Evolutionary conservation across 768 basidiomycete species (phyloP).

Genomic region (Suillus fuscotomentosus): DNA sequence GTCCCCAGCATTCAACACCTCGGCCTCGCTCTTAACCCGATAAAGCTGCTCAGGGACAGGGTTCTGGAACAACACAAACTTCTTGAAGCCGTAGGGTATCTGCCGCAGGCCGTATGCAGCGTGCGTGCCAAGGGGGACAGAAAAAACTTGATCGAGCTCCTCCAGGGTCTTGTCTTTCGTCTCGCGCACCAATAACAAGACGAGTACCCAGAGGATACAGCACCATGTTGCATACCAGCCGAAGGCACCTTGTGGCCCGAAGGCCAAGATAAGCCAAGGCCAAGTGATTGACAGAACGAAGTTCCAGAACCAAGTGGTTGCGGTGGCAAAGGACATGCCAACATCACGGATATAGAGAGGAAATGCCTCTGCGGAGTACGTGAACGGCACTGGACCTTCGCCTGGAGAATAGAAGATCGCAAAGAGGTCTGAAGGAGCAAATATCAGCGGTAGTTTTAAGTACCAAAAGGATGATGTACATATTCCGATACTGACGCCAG

Average conservation of each 20-base stretch:
- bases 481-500: conserved; percentile 50
- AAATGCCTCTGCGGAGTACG: conserved; percentile 91
- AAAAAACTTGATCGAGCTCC: conserved; percentile 51
- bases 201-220: conserved; percentile 51
- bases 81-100: conserved; percentile 51
- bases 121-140: conserved; percentile 51
- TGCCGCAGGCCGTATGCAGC: conserved; percentile 59
- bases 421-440: conserved; percentile 40
- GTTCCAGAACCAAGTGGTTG: conserved; percentile 60
- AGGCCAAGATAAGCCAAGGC: conserved; percentile 61
- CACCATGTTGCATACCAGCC: conserved; percentile 69
- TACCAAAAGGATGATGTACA: conserved; percentile 22
- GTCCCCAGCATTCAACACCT: conserved; percentile 6
- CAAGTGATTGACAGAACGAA: conserved; percentile 69
- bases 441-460: conserved; percentile 7
- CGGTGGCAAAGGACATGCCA: conserved; percentile 73
- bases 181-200: conserved; percentile 67
- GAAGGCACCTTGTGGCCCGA: conserved; percentile 71
- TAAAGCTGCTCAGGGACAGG: conserved; percentile 36
- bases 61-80: conserved; percentile 39
- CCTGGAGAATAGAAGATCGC: conserved; percentile 76
- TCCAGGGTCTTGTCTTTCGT: conserved; percentile 69
- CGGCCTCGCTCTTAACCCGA: conserved; percentile 35
- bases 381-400: conserved; percentile 88
- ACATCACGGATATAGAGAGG: conserved; percentile 57